These are phyloP conservation scores for Botryosphaeria agaves DNA, from an alignment of 2,329 filamentous ascomycete genomes.

Conservation along the genomic window DNA sequence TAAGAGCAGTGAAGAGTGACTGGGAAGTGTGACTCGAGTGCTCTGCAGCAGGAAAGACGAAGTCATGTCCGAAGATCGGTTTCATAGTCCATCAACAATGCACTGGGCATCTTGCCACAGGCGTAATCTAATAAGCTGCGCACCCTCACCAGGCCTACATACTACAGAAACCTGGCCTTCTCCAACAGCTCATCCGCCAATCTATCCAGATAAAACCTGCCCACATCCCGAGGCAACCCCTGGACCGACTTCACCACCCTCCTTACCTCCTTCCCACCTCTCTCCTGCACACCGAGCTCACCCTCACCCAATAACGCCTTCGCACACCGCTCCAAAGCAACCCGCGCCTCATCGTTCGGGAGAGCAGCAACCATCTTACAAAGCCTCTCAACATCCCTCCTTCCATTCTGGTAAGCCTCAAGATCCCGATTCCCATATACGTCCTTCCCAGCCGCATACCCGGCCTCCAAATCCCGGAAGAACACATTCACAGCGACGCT, in stretches of 20 bases:
- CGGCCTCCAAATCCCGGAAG: conserved; percentile 51
- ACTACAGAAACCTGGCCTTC: conserved; percentile 5
- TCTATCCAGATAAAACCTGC: conserved; percentile 58
- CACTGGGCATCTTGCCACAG: too few species aligned
- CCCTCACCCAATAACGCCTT: conserved; percentile 79
- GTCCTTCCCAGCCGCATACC: conserved; percentile 59
- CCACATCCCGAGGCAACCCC: conserved; percentile 45
- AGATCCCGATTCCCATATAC: conserved; percentile 81
- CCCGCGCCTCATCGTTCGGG: conserved; percentile 48
- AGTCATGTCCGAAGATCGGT: too few species aligned
- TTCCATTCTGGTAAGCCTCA: conserved; percentile 66
- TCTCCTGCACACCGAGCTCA: conserved; percentile 72
- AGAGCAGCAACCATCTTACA: conserved; percentile 44
- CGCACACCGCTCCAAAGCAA: conserved; percentile 64
- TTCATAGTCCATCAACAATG: too few species aligned
- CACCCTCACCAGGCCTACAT: too few species aligned
- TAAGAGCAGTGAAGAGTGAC: too few species aligned
- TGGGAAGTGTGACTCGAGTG: too few species aligned
- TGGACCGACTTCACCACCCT: conserved; percentile 49
- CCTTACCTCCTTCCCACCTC: conserved; percentile 53
- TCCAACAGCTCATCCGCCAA: conserved; percentile 49
- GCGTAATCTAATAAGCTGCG: too few species aligned
- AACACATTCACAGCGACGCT: conserved; percentile 83
- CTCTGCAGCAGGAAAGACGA: too few species aligned
- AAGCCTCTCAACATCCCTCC: conserved; percentile 54